Percentiles rank a stretch among this genome's conserved stretches.
These are phyloP conservation scores for Hymenoscyphus repandus DNA, from an alignment of 2,329 filamentous ascomycete genomes.

Conservation along the genomic window DNA sequence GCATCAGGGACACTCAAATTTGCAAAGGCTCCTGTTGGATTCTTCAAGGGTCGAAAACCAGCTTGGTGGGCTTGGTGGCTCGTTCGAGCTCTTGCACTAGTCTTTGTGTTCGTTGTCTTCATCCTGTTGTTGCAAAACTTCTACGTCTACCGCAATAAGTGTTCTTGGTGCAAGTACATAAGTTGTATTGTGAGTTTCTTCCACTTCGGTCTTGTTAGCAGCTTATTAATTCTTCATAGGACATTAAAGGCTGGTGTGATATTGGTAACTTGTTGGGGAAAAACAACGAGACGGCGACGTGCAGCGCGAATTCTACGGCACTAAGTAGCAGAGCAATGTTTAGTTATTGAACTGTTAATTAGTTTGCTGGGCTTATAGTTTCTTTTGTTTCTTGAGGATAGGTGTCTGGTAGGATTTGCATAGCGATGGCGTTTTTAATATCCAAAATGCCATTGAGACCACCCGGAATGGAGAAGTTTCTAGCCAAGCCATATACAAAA, in stretches of 20 bases:
- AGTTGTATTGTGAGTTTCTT: conserved; percentile 75
- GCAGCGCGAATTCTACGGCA: neutral
- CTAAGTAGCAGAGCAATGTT: no score
- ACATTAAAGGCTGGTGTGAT: conserved; percentile 64
- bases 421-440: conserved; percentile 22
- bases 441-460: neutral
- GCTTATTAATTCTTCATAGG: conserved; percentile 45
- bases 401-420: conserved; percentile 8
- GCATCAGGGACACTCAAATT: conserved; percentile 36
- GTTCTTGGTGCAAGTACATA: conserved; percentile 91
- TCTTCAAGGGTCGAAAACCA: conserved; percentile 88
- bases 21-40: conserved; percentile 60
- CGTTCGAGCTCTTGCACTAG: conserved; percentile 69
- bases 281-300: conserved; percentile 4
- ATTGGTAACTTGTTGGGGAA: conserved; percentile 25
- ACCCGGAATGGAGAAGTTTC: neutral
- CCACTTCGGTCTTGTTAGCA: conserved; percentile 44
- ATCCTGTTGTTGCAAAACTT: conserved; percentile 87
- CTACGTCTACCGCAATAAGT: conserved; percentile 72
- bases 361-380: neutral
- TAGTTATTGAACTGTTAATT: neutral
- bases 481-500: neutral
- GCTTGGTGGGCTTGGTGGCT: conserved; percentile 99
- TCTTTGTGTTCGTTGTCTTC: conserved; percentile 79
- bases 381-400: neutral